Evolutionary conservation across 2,329 filamentous ascomycete species (phyloP), one percentile per base, ranked within the genome.

Genomic region (Fusarium robinianum): DNA sequence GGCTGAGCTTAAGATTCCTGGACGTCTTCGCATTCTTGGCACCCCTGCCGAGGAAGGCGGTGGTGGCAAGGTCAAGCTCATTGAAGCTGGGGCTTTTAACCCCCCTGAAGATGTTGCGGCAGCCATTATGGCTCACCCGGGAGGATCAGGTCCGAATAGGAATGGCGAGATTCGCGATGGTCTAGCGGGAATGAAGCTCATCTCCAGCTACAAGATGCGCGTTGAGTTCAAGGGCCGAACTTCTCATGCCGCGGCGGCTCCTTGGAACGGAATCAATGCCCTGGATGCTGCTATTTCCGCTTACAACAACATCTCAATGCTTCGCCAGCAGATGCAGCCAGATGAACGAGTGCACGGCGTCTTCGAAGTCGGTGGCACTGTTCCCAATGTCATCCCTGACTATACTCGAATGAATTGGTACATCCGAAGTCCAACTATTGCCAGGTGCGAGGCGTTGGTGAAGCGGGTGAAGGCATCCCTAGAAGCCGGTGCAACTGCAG

Each of bases 21-120:
- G 48, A 5, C 48, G 44, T 8, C 5, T 51, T 6, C 63, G 73
- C 7, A 57, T 79, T 22, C 70, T 78, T 25, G 76, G 77, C 15
- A 79, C 76, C 0, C 77, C 76, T 0, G 76, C 73, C 6, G 76
- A 79, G 59, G 76, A 79, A 63, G 72, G 73, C 11, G 71, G 72
- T 7, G 75, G 74, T 11, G 75, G 74, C 22, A 79, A 78, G 61
- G 72, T 75, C 45, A 71, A 66, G 39, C 62, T 74, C 2, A 59
- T 75, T 25, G 29, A 71, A 18, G 67, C 67, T 7, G 72, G 72
- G 5, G 73, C 72, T 2, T 76, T 74, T 49, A 41, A 60, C 5
- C 42, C 42, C 5, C 30, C 42, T 6, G 44, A 41, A 19, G 67
- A 70, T 22, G 53, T 62, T 8, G 60, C 59, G 3, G 43, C 56